A percentile compares a stretch with the other conserved stretches of the same genome.
phyloP scores from a whole-genome alignment of 805 yeast genomes.

The Zygoascus flipseniorum region DNA sequence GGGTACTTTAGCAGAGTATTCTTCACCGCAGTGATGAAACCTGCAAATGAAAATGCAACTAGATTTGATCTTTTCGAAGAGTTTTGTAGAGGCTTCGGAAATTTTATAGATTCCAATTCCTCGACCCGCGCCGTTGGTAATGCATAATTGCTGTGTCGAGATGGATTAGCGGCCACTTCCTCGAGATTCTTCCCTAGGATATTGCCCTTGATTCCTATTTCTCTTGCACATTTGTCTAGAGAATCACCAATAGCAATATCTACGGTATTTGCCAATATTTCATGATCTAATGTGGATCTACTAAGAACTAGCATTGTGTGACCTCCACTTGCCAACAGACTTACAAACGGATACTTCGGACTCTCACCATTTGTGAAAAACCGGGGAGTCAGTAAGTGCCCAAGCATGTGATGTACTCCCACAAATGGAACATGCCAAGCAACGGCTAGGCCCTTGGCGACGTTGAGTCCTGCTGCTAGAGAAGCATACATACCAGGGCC shows the following conservation, averaged over 20 bases:
- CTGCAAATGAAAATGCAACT: conserved; percentile 66
- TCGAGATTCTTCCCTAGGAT: conserved; percentile 81
- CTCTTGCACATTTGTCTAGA: conserved; percentile 85
- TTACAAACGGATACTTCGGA: conserved; percentile 50
- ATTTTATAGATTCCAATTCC: conserved; percentile 2
- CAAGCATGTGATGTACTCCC: conserved; percentile 96
- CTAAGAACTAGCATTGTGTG: conserved; percentile 84
- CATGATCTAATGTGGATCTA: conserved; percentile 52
- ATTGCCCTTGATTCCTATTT: conserved; percentile 67
- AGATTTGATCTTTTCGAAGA: conserved; percentile 37
- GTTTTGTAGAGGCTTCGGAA: conserved; percentile 48
- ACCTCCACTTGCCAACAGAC: conserved; percentile 84
- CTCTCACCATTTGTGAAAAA: conserved; percentile 36
- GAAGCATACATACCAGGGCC: conserved; percentile 98
- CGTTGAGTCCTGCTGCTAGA: conserved; percentile 67
- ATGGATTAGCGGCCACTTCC: conserved; percentile 34
- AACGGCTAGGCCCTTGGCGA: conserved; percentile 75
- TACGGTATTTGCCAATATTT: conserved; percentile 60
- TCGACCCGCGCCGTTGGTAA: not conserved
- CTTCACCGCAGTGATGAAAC: conserved; percentile 54
- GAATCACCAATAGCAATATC: conserved; percentile 95
- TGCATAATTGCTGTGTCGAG: conserved; percentile 19
- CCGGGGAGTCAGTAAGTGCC: conserved; percentile 69
- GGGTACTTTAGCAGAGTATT: conserved; percentile 14
- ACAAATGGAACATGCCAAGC: conserved; percentile 73